These are phyloP conservation scores for Biscogniauxia marginata DNA, from an alignment of 2,329 filamentous ascomycete species.

Conservation along the genomic window DNA sequence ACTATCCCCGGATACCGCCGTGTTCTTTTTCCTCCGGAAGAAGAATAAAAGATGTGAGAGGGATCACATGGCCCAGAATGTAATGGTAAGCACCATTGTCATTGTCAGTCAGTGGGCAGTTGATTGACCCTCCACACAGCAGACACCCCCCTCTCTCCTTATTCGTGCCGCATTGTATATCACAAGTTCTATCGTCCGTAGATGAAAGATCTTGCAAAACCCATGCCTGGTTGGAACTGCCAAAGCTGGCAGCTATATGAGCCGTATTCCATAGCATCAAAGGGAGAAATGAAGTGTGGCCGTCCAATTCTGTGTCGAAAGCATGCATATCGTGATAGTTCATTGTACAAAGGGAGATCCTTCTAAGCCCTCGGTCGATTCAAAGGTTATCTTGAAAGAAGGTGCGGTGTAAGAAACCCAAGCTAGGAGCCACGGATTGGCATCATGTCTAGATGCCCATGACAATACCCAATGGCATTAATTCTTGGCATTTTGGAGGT, in stretches of 20 bases:
- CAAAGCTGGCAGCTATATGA: background rate
- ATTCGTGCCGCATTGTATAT: background rate
- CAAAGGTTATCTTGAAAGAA: background rate
- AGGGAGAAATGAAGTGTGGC: background rate
- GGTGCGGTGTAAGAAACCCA: background rate
- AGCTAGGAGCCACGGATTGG: background rate
- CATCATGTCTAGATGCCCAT: background rate
- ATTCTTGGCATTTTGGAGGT: conserved; percentile 63
- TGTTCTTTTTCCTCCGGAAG: too few relatives aligned
- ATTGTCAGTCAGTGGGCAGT: too few relatives aligned
- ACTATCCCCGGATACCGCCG: too few relatives aligned
- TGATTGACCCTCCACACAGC: background rate
- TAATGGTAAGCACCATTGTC: too few relatives aligned
- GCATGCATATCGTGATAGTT: background rate
- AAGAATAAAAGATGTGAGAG: too few relatives aligned
- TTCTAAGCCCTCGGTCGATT: background rate
- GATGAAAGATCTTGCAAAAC: background rate
- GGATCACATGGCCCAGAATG: too few relatives aligned
- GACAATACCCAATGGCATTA: conserved; percentile 4
- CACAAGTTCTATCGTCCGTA: background rate
- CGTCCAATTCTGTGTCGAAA: background rate
- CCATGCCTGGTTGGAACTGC: background rate
- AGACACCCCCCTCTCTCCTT: background rate
- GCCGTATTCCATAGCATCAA: background rate
- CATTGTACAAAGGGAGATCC: background rate